These are phyloP conservation scores for Obelidium mucronatum DNA, from an alignment of 192 early-diverging fungal genomes.

Conservation along the genomic window DNA sequence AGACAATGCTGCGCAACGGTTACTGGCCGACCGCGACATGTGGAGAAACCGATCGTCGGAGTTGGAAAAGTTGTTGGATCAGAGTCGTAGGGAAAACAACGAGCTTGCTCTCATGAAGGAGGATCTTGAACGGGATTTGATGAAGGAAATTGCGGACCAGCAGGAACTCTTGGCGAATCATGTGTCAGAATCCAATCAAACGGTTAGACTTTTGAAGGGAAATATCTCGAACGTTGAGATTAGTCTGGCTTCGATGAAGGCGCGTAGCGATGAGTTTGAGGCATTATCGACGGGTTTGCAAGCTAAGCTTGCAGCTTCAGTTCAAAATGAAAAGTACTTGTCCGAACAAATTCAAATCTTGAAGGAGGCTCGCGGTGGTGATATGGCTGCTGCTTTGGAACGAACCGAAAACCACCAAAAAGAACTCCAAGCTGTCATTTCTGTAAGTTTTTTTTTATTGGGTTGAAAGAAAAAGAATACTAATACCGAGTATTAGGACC, in stretches of 20 bases:
- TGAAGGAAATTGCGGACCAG: slow-evolving; percentile 19
- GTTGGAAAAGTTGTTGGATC: slow-evolving; percentile 22
- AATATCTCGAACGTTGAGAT: slow-evolving; percentile 7
- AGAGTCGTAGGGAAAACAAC: slow-evolving; percentile 21
- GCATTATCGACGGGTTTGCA: background rate
- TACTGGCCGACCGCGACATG: slow-evolving; percentile 24
- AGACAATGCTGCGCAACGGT: slow-evolving; percentile 25
- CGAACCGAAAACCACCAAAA: slow-evolving; percentile 28
- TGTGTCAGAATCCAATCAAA: background rate
- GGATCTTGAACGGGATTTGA: slow-evolving; percentile 16
- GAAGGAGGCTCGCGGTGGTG: slow-evolving; percentile 34
- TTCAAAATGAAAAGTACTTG: slow-evolving; percentile 33
- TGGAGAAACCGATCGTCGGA: slow-evolving; percentile 27
- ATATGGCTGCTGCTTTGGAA: slow-evolving; percentile 28
- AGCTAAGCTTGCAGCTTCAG: slow-evolving; percentile 1
- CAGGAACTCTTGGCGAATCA: background rate
- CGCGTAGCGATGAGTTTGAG: slow-evolving; percentile 6
- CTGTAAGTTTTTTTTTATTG: slow-evolving; percentile 13
- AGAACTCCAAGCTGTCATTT: slow-evolving; percentile 13
- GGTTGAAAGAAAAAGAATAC: background rate
- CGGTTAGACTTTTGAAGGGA: background rate
- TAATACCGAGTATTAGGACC: slow-evolving; percentile 9
- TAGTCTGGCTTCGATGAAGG: slow-evolving; percentile 1
- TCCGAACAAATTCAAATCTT: slow-evolving; percentile 31
- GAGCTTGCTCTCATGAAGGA: slow-evolving; percentile 32